A percentile compares a stretch with the other conserved stretches of the same genome.
Evolutionary conservation across 1,139 yeast species (phyloP).

Genomic region (Entelexis paramagnoliae): DNA sequence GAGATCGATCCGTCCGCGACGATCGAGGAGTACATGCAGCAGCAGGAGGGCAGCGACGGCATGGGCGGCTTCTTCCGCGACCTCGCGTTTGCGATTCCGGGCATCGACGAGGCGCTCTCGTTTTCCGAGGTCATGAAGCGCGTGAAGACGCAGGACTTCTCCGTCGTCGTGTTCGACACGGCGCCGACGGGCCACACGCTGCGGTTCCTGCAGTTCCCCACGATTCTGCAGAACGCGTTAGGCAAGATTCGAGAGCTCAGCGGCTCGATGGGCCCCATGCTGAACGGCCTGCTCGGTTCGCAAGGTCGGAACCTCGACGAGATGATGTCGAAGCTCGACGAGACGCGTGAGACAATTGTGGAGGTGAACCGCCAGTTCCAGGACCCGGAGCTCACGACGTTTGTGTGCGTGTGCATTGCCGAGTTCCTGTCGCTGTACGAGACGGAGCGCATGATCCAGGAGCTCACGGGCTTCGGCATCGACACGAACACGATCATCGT

Average conservation of each 20-base stretch:
- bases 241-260: slow-evolving; percentile 80
- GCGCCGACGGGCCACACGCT: slow-evolving; percentile 98
- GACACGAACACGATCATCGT: slow-evolving; percentile 94
- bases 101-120: slow-evolving; percentile 94
- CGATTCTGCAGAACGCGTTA: slow-evolving; percentile 77
- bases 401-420: slow-evolving; percentile 93
- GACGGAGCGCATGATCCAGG: slow-evolving; percentile 95
- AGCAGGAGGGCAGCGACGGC: slow-evolving; percentile 32
- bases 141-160: slow-evolving; percentile 74
- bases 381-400: slow-evolving; percentile 90
- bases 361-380: slow-evolving; percentile 93
- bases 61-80: slow-evolving; percentile 75
- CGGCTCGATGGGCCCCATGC: slow-evolving; percentile 82
- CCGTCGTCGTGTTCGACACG: slow-evolving; percentile 89
- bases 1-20: slow-evolving; percentile 96
- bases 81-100: slow-evolving; percentile 90
- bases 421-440: slow-evolving; percentile 92
- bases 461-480: slow-evolving; percentile 84
- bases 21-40: slow-evolving; percentile 74
- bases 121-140: slow-evolving; percentile 97
- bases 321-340: slow-evolving; percentile 69
- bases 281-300: slow-evolving; percentile 62
- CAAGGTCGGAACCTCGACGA: slow-evolving; percentile 57
- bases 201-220: slow-evolving; percentile 85
- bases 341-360: slow-evolving; percentile 68